Conservation (phyloP, 371 early-diverging fungal genomes). For the Mortierella sp. region DNA sequence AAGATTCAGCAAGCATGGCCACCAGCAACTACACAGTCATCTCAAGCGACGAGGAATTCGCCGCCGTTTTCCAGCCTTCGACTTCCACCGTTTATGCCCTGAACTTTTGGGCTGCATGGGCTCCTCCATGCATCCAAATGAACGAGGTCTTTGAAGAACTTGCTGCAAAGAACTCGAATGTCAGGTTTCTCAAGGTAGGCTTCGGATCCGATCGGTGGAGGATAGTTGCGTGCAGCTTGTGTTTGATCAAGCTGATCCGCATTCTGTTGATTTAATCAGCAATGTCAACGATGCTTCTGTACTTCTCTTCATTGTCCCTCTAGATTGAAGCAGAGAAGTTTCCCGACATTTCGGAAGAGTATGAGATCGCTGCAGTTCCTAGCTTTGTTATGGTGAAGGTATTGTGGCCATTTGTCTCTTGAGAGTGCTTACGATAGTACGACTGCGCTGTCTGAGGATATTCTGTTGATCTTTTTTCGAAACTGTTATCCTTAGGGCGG, state of each 20-base stretch:
- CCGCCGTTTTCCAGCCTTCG: slow-evolving; percentile 38
- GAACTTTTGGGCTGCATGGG: slow-evolving; percentile 95
- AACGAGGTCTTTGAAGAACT: slow-evolving; percentile 90
- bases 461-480: background rate
- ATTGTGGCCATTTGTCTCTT: too few relatives aligned
- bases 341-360: slow-evolving; percentile 86
- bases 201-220: too few relatives aligned
- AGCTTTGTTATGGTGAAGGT: slow-evolving; percentile 89
- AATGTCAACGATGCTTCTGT: background rate
- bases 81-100: slow-evolving; percentile 61
- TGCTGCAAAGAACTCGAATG: slow-evolving; percentile 76
- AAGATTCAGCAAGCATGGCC: background rate
- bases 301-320: background rate
- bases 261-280: background rate
- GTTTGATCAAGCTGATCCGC: too few relatives aligned
- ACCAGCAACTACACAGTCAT: slow-evolving; percentile 45
- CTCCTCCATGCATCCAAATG: slow-evolving; percentile 91
- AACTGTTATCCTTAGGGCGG: slow-evolving; percentile 56
- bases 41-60: slow-evolving; percentile 57
- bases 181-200: slow-evolving; percentile 87
- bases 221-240: too few relatives aligned
- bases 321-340: slow-evolving; percentile 93
- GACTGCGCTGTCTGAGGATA: background rate
- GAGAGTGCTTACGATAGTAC: background rate
- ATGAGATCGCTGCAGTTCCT: slow-evolving; percentile 93